phyloP scores from a whole-genome alignment of 306 rosid genomes.

The Pterocarpus macrocarpus region DNA sequence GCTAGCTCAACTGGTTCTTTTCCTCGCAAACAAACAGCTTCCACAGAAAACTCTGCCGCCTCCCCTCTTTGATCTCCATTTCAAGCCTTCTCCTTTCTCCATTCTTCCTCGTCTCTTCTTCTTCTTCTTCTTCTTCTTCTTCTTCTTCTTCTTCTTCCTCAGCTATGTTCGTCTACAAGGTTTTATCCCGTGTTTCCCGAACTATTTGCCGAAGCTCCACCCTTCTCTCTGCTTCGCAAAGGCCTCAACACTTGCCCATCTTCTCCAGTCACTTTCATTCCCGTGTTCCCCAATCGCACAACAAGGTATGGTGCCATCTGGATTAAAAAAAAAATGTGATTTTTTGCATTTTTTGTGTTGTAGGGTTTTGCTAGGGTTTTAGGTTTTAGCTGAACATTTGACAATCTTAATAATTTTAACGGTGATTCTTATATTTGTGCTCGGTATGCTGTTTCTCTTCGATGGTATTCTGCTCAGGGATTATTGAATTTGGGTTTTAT shows the following conservation, averaged over 20 bases:
- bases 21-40: background rate
- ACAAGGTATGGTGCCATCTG: constrained; percentile 46
- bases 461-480: background rate
- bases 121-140: background rate
- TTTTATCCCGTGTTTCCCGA: constrained; percentile 52
- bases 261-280: constrained; percentile 57
- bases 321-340: background rate
- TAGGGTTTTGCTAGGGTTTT: constrained; percentile 77
- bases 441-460: background rate
- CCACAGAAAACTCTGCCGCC: background rate
- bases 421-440: background rate
- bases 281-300: constrained; percentile 45
- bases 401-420: background rate
- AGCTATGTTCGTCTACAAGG: constrained; percentile 67
- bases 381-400: constrained; percentile 18
- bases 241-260: constrained; percentile 42
- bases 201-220: constrained; percentile 50
- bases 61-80: background rate
- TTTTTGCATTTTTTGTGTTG: background rate
- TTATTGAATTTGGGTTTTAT: background rate
- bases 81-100: constrained; percentile 18
- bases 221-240: constrained; percentile 56
- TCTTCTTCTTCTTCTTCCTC: background rate
- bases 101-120: constrained; percentile 12
- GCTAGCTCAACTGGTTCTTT: background rate